These are phyloP conservation scores for Trichophaea hybrida DNA, from an alignment of 2,329 filamentous ascomycete genomes.

Conservation along the genomic window DNA sequence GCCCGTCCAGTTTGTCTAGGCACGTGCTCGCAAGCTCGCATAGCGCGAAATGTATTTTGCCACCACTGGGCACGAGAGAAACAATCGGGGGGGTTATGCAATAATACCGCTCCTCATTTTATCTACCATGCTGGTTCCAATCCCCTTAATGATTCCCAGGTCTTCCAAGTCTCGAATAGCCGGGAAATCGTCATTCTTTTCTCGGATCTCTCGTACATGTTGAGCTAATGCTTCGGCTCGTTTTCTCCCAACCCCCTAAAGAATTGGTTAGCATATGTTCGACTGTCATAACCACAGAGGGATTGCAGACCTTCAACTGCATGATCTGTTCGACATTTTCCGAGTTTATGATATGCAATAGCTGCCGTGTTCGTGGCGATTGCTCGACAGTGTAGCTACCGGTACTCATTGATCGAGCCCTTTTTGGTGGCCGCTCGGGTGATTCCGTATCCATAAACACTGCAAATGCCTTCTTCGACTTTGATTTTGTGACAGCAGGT, in stretches of 20 bases:
- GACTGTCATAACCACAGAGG: not conserved
- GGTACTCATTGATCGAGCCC: slow-evolving; percentile 13
- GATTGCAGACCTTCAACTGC: slow-evolving; percentile 14
- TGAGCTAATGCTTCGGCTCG: slow-evolving; percentile 16
- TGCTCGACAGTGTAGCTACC: slow-evolving; percentile 22
- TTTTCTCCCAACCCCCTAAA: slow-evolving; percentile 18
- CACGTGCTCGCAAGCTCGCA: too few relatives aligned
- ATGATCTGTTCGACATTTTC: slow-evolving; percentile 30
- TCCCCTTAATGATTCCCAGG: slow-evolving; percentile 18
- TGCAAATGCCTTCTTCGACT: slow-evolving; percentile 26
- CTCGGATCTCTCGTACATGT: slow-evolving; percentile 13
- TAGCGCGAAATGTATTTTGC: too few relatives aligned
- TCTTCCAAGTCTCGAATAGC: slow-evolving; percentile 19
- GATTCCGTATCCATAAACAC: slow-evolving; percentile 35
- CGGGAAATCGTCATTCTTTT: slow-evolving; percentile 14
- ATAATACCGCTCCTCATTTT: slow-evolving; percentile 18
- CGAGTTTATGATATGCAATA: slow-evolving; percentile 60
- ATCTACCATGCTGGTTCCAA: slow-evolving; percentile 14
- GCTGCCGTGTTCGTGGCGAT: slow-evolving; percentile 45
- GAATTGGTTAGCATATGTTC: not conserved
- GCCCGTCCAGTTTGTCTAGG: too few relatives aligned
- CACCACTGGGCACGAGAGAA: too few relatives aligned
- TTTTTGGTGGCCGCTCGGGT: slow-evolving; percentile 26
- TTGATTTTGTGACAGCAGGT: not conserved
- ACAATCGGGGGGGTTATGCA: not conserved